These are phyloP conservation scores for Dioscorea dumetorum DNA, from an alignment of 106 monocot species.

Conservation along the genomic window DNA sequence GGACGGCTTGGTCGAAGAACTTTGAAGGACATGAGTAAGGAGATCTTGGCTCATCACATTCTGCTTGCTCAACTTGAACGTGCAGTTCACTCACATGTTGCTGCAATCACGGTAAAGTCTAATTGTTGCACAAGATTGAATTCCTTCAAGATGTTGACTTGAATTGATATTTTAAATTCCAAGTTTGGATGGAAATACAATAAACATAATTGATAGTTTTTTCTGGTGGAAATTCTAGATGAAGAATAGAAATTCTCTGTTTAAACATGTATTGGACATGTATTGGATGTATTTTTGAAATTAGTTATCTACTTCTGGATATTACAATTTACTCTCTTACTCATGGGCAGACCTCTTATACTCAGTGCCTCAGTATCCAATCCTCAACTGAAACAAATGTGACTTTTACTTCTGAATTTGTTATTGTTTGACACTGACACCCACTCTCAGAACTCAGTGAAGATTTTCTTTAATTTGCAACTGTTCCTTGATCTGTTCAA, in stretches of 20 bases:
- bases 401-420: not conserved
- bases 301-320: not conserved
- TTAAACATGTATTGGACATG: not conserved
- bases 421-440: not conserved
- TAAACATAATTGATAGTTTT: not conserved
- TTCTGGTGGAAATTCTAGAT: not conserved
- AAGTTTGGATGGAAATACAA: not conserved
- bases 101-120: constrained; percentile 51
- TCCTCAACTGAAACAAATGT: not conserved
- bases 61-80: constrained; percentile 37
- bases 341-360: too few species aligned
- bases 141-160: not conserved
- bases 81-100: constrained; percentile 32
- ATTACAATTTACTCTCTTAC: too few species aligned
- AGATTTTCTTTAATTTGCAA: not conserved
- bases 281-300: not conserved
- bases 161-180: not conserved
- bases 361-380: too few species aligned
- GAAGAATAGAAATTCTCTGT: not conserved
- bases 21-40: constrained; percentile 34
- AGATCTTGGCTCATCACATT: constrained; percentile 58
- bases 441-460: not conserved
- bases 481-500: not conserved
- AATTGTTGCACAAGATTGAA: not conserved
- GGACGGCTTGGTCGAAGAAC: constrained; percentile 68